phyloP scores from a whole-genome alignment of 2,329 filamentous ascomycete species.

The Ceratocystis lukuohia region DNA sequence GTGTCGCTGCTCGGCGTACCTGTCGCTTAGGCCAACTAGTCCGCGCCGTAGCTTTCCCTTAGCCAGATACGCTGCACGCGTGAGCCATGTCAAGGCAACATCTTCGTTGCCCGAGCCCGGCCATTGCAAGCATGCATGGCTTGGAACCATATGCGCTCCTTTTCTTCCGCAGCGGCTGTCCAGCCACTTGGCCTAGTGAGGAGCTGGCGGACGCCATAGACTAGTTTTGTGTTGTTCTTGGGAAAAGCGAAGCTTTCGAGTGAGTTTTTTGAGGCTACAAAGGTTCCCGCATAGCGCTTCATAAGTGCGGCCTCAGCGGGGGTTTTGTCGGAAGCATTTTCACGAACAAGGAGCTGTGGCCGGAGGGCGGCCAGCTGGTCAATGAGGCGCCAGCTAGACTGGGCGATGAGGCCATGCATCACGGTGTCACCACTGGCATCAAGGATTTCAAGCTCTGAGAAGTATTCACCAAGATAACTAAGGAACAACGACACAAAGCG shows the following conservation, averaged over 20 bases:
- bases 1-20: slow-evolving; percentile 29
- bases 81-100: not conserved
- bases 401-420: slow-evolving; percentile 42
- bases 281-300: not conserved
- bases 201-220: not conserved
- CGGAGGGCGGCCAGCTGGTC: slow-evolving; percentile 39
- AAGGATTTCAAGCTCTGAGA: not conserved
- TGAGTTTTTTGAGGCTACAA: not conserved
- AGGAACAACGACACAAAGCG: not conserved
- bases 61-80: not conserved
- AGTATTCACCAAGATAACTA: not conserved
- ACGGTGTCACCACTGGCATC: not conserved
- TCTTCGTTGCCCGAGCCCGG: not conserved
- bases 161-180: not conserved
- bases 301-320: slow-evolving; percentile 55
- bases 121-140: not conserved
- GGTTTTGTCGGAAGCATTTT: slow-evolving; percentile 65
- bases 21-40: slow-evolving; percentile 42
- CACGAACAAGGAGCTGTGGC: slow-evolving; percentile 49
- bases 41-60: slow-evolving; percentile 30
- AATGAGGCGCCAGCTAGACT: slow-evolving; percentile 27
- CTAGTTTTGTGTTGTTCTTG: not conserved
- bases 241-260: not conserved
- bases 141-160: not conserved
- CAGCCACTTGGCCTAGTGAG: not conserved